Conservation (phyloP, 2,329 filamentous ascomycete genomes). For the Sphaceloma murrayae region DNA sequence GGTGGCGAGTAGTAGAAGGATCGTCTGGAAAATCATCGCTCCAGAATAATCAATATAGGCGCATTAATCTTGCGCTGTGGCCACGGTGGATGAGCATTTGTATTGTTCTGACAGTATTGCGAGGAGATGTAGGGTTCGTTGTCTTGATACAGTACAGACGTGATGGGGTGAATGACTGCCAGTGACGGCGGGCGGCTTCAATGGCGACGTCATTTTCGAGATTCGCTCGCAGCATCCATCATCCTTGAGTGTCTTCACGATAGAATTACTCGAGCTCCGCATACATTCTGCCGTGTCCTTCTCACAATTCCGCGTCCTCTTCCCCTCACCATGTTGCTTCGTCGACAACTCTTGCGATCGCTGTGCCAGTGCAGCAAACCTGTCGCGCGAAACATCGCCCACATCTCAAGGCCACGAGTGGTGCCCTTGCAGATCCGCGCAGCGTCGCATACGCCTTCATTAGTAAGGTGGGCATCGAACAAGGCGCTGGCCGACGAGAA, state of each 20-base stretch:
- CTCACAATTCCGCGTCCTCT: no score
- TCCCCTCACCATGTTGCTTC: neutral
- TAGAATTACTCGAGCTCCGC: no score
- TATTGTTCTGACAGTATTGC: no score
- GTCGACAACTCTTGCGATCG: neutral
- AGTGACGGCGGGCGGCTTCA: no score
- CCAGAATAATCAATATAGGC: neutral
- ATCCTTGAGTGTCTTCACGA: no score
- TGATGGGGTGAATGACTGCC: no score
- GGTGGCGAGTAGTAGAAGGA: constrained; percentile 3
- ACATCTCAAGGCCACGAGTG: constrained; percentile 16
- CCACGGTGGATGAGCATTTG: no score
- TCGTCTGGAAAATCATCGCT: constrained; percentile 7
- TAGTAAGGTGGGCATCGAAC: constrained; percentile 23
- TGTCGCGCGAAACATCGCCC: constrained; percentile 16
- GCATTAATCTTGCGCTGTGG: no score
- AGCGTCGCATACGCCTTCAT: constrained; percentile 25
- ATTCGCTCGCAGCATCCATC: neutral
- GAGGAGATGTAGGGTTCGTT: no score
- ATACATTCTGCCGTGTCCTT: no score
- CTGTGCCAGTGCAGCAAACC: neutral
- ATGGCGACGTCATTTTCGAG: constrained; percentile 15
- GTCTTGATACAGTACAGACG: no score
- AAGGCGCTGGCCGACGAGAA: constrained; percentile 30
- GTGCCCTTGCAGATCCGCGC: constrained; percentile 16